Percentiles rank a stretch among this genome's conserved stretches.
phyloP scores from a whole-genome alignment of 345 rosid genomes.

The Nasturtium officinale region DNA sequence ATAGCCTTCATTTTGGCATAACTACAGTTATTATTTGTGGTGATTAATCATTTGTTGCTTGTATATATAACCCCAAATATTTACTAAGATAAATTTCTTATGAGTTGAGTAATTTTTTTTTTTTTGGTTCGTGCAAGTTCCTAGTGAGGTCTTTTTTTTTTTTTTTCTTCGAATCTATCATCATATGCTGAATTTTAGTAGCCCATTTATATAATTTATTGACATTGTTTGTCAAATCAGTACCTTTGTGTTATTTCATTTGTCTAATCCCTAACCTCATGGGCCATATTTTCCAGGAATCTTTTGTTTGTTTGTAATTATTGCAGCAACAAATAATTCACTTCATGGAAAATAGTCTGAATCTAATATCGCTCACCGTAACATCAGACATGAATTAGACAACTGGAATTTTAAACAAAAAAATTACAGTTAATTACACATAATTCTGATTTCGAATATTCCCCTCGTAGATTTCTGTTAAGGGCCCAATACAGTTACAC shows the following conservation, averaged over 20 bases:
- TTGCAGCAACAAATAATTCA: conserved; percentile 26
- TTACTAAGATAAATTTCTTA: not conserved
- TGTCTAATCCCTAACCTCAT: conserved; percentile 38
- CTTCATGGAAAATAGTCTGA: conserved; percentile 11
- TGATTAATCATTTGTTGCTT: no score
- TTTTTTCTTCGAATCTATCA: conserved; percentile 15
- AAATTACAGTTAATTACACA: not conserved
- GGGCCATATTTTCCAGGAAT: conserved; percentile 39
- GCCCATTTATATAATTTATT: not conserved
- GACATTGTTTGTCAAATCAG: conserved; percentile 36
- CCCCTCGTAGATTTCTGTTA: not conserved
- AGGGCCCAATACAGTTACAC: not conserved
- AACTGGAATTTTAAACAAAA: not conserved
- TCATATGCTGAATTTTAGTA: conserved; percentile 1
- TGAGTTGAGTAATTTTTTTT: not conserved
- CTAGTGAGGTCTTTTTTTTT: not conserved
- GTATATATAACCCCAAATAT: not conserved
- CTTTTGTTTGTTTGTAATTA: conserved; percentile 41
- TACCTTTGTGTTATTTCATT: conserved; percentile 42
- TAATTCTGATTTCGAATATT: not conserved
- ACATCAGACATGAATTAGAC: conserved; percentile 3
- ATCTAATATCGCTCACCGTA: conserved; percentile 13
- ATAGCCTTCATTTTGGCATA: no score
- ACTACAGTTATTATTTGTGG: no score
- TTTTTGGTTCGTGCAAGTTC: not conserved